Evolutionary conservation across 805 yeast genomes (phyloP).

Genomic region (Teunomyces gatunensis): DNA sequence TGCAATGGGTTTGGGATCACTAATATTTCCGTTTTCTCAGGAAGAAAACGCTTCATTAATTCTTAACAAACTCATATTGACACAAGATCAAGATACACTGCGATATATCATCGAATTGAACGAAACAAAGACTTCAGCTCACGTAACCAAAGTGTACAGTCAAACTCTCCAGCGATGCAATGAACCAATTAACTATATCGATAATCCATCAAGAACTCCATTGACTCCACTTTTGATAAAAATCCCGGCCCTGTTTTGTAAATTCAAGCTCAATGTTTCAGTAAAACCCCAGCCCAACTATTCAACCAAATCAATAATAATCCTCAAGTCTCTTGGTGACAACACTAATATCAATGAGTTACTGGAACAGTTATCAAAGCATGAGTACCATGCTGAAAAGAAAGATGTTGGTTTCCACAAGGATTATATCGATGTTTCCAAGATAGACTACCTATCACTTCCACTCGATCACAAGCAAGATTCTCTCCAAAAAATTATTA

Average conservation of each 20-base stretch:
- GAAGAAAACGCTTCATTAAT: slow-evolving; percentile 11
- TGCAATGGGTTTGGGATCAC: slow-evolving; percentile 10
- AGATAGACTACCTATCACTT: slow-evolving; percentile 23
- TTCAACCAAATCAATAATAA: slow-evolving; percentile 22
- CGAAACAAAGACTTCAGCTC: slow-evolving; percentile 17
- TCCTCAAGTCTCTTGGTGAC: slow-evolving; percentile 28
- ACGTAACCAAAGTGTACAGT: slow-evolving; percentile 16
- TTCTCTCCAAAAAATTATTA: slow-evolving; percentile 21
- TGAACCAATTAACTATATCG: slow-evolving; percentile 24
- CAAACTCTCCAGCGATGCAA: slow-evolving; percentile 10
- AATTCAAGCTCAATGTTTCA: slow-evolving; percentile 29
- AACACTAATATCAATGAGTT: slow-evolving; percentile 11
- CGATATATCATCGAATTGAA: slow-evolving; percentile 20
- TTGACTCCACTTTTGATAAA: slow-evolving; percentile 31
- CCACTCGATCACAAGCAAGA: slow-evolving; percentile 19
- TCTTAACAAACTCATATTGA: slow-evolving; percentile 22
- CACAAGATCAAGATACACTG: slow-evolving; percentile 24
- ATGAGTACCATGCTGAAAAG: slow-evolving; percentile 6
- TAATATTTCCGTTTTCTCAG: slow-evolving; percentile 28
- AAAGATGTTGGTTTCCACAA: background rate
- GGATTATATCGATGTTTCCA: slow-evolving; percentile 23
- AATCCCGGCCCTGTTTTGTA: slow-evolving; percentile 20
- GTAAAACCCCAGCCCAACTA: slow-evolving; percentile 12
- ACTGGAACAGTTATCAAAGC: slow-evolving; percentile 9
- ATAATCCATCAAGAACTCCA: slow-evolving; percentile 14